A percentile compares a stretch with the other conserved stretches of the same genome.
These are phyloP conservation scores for Lentinula lateritia DNA, from an alignment of 768 basidiomycete species.

Conservation along the genomic window DNA sequence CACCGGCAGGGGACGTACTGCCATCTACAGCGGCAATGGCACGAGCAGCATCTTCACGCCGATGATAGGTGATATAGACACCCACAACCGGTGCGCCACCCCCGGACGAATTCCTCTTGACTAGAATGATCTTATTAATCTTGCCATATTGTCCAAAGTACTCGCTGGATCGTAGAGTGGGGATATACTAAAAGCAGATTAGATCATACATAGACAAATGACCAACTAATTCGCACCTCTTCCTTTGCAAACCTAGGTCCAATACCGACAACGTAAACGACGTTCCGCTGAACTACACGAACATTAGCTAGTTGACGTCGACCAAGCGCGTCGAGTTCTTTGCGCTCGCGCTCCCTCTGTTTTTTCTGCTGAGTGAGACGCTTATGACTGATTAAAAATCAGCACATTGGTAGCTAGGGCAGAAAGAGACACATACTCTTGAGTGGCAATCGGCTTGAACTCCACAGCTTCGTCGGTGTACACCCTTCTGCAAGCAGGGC, in stretches of 20 bases:
- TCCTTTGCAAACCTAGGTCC: constrained; percentile 93
- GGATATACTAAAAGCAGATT: constrained; percentile 60
- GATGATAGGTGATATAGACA: constrained; percentile 94
- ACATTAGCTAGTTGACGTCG: constrained; percentile 88
- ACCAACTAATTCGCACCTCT: constrained; percentile 56
- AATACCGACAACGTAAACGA: constrained; percentile 94
- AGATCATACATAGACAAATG: not conserved
- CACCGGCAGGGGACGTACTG: constrained; percentile 82
- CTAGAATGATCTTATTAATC: constrained; percentile 90
- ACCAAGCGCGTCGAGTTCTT: constrained; percentile 84
- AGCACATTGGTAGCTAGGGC: constrained; percentile 1
- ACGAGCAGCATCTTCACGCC: constrained; percentile 90
- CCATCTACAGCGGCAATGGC: constrained; percentile 94
- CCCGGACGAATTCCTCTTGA: constrained; percentile 79
- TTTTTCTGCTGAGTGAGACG: constrained; percentile 94
- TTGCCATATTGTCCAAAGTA: constrained; percentile 99
- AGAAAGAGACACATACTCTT: constrained; percentile 68
- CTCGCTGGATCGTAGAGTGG: constrained; percentile 88
- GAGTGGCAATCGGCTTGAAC: constrained; percentile 90
- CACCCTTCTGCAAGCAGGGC: constrained; percentile 91
- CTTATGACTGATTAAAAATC: constrained; percentile 62
- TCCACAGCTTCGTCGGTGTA: constrained; percentile 92
- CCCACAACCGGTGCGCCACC: constrained; percentile 75
- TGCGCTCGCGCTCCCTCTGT: constrained; percentile 89
- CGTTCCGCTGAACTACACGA: constrained; percentile 93